Percentiles rank a stretch among this genome's conserved stretches.
Conservation (phyloP, 768 basidiomycete species). For the Suillus discolor region DNA sequence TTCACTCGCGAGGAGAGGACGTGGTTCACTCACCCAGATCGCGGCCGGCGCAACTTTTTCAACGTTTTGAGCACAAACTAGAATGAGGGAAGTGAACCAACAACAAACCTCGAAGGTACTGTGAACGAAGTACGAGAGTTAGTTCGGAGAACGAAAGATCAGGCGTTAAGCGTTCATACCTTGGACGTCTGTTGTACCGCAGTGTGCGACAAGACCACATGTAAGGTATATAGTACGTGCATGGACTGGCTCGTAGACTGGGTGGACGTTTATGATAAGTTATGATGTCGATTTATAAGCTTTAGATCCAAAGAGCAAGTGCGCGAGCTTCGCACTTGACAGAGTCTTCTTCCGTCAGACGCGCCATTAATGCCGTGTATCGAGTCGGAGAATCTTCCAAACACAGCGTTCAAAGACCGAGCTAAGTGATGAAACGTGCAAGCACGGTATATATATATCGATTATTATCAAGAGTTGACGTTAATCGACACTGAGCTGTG, state of each 20-base stretch:
- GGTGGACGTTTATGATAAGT: neutral
- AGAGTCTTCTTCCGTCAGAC: neutral
- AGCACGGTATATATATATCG: too few relatives aligned
- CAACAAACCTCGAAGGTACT: conserved; percentile 15
- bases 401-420: too few relatives aligned
- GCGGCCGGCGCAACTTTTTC: conserved; percentile 11
- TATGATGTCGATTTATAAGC: neutral
- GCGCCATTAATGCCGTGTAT: too few relatives aligned
- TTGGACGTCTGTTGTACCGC: conserved; percentile 9
- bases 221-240: neutral
- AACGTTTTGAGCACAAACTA: neutral
- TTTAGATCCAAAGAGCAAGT: neutral
- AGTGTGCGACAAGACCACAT: conserved; percentile 5
- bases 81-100: neutral
- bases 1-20: neutral
- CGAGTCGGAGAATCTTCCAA: too few relatives aligned
- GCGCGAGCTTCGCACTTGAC: neutral
- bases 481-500: too few relatives aligned
- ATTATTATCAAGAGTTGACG: too few relatives aligned
- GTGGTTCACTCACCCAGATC: conserved; percentile 9
- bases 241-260: neutral
- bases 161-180: neutral
- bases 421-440: too few relatives aligned
- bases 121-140: neutral
- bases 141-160: neutral